A percentile compares a stretch with the other conserved stretches of the same genome.
Evolutionary conservation across 176 grass and related monocot genomes (phyloP).

Genomic region (Zoysia pacifica): DNA sequence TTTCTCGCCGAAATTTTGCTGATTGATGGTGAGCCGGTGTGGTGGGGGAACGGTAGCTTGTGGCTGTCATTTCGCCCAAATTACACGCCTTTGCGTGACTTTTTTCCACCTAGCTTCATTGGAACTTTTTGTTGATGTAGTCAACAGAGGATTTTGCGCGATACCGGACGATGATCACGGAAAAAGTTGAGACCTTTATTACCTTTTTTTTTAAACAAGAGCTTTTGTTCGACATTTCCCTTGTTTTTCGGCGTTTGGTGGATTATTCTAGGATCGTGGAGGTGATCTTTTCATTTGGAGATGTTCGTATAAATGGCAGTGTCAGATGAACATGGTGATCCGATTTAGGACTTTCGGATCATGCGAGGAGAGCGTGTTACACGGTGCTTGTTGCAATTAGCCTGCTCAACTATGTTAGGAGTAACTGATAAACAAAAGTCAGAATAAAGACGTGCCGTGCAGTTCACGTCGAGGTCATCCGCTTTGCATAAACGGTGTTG

Average conservation of each 20-base stretch:
- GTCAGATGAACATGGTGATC: not conserved
- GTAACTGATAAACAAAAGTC: not conserved
- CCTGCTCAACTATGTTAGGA: not conserved
- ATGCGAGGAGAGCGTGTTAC: not conserved
- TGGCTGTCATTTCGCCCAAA: not conserved
- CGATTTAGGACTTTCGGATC: not conserved
- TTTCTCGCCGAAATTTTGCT: not conserved
- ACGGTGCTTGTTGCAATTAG: not conserved
- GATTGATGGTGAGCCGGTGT: not conserved
- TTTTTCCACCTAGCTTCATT: not conserved
- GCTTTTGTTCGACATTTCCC: not conserved
- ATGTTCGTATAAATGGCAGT: not conserved
- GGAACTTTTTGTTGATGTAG: not conserved
- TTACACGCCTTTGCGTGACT: not conserved
- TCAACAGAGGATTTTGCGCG: not conserved
- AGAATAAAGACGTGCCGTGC: slow-evolving; percentile 44
- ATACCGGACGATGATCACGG: not conserved
- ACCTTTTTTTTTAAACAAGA: not conserved
- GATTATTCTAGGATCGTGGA: not conserved
- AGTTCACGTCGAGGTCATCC: slow-evolving; percentile 34
- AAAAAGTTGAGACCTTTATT: not conserved
- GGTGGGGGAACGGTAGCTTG: slow-evolving; percentile 4
- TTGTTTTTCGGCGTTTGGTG: not conserved
- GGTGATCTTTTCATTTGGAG: not conserved
- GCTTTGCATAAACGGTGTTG: slow-evolving; percentile 6